phyloP scores from a whole-genome alignment of 1,284 basidiomycete species.

The Cryptococcus sp. region DNA sequence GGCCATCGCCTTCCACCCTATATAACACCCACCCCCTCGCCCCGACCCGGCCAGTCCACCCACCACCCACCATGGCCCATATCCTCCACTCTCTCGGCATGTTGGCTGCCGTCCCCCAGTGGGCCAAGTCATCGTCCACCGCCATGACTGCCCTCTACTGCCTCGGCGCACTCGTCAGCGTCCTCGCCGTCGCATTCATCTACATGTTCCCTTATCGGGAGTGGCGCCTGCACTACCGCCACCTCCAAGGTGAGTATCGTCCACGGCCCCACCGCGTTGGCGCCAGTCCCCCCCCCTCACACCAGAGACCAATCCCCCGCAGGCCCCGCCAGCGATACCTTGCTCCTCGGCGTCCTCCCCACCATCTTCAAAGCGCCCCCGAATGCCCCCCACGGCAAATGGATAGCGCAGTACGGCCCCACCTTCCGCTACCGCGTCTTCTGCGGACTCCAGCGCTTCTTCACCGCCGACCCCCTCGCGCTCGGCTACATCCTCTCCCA shows the following conservation, averaged over 20 bases:
- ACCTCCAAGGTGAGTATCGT: constrained; percentile 24
- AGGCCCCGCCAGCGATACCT: constrained; percentile 19
- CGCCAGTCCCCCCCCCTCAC: neutral
- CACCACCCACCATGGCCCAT: neutral
- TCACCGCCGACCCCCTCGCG: constrained; percentile 61
- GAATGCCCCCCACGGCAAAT: constrained; percentile 14
- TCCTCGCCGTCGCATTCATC: constrained; percentile 13
- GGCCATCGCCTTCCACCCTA: too few relatives aligned
- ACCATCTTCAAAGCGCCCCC: constrained; percentile 19
- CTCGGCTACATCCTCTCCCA: constrained; percentile 60
- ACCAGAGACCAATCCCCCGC: neutral
- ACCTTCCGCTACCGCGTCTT: constrained; percentile 21
- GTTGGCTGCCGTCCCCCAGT: neutral
- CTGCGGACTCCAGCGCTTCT: constrained; percentile 49
- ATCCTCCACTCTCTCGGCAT: neutral
- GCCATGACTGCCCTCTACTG: constrained; percentile 2
- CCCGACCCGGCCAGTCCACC: neutral
- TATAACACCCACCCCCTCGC: neutral
- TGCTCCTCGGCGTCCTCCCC: constrained; percentile 20
- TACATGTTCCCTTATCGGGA: constrained; percentile 20
- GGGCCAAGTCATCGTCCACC: constrained; percentile 1
- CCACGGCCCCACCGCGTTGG: neutral
- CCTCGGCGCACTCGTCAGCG: constrained; percentile 3
- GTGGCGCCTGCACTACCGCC: constrained; percentile 23
- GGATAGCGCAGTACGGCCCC: constrained; percentile 24